Base-by-base conservation (phyloP, 768 basidiomycete species). In the Auricularia cornea region DNA sequence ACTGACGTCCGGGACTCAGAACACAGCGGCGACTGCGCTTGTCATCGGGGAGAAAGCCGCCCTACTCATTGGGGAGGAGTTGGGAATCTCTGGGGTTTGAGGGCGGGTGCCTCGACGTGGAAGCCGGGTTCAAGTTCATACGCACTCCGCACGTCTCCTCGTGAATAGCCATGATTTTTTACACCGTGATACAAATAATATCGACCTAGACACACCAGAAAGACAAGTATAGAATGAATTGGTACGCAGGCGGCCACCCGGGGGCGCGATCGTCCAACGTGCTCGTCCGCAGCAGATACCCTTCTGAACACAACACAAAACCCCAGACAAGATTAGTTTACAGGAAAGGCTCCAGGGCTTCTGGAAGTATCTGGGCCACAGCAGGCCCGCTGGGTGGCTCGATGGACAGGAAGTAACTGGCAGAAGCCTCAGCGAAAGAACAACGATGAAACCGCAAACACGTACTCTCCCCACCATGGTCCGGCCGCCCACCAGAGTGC, bases 11-110 rank as follows among this genome's bases (percentile, higher is more conserved):
- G 1, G 12, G 3, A 23, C 60, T 32, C 6, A 70, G 74, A 81
- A 80, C 61, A 81, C 80, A 0, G 80, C 78, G 62, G 78, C 77
- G 0, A 78, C 78, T 11, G 76, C 79, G 10, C 61, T 80, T 23
- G 71, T 74, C 40, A 68, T 88, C 38, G 85, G 84, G 3, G 85
- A 87, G 72, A 87, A 87, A 70, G 84, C 84, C 0, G 83, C 85
- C 0, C 66, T 79, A 3, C 78, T 87, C 51, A 84, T 88, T 54
- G 82, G 80, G 2, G 76, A 85, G 62, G 86, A 86, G 28, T 64
- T 81, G 14, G 75, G 75, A 1, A 74, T 78, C 44, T n/a, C n/a
- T n/a, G n/a, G n/a, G n/a, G n/a, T n/a, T n/a, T n/a, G n/a, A n/a
- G n/a, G n/a, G n/a, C n/a, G n/a, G n/a, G n/a, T n/a, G n/a, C n/a